Base-by-base conservation (phyloP, 2,329 filamentous ascomycete species). In the Diaporthe citri region DNA sequence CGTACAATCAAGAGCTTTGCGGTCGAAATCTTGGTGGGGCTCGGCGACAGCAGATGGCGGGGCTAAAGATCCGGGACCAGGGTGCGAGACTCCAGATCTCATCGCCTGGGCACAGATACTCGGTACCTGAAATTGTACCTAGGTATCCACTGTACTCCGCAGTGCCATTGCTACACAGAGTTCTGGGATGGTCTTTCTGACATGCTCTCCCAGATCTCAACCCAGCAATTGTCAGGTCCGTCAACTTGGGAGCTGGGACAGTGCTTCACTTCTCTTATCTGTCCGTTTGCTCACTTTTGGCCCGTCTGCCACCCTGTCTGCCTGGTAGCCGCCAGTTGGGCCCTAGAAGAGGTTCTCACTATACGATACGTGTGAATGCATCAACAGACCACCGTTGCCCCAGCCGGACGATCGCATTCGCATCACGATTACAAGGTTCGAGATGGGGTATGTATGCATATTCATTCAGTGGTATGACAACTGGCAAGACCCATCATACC, bases 21-120 rank as follows among this genome's bases (percentile, higher is more conserved):
- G 20, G 70, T 72, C 25, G 22, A 51, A 62, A 62, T 52, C 34
- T 62, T 72, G 70, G 70, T 72, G 70, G 70, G 70, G 56, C 70
- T 48, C 34, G 10, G 13, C 39, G 55, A 46, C 69, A 34, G 69
- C 51, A 28, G 69, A 39, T 60, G 64, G 64, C 48, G 64, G 64
- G 64, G 64, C 48, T 48, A 1, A 9, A 20, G 43, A 22, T 3
- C 64, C 39, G 31, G 64, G 64, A 55, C 36, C 64, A 55, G 64
- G 64, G 64, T 51, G 48, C 31, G 13, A 67, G 46, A 13, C 20
- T 67, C 46, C 31, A 39, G 46, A 67, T 67, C 62, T 51, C 43
- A 67, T 52, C 62, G 62, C 28, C 62, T 31, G 62, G 62, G 62
- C 62, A 51, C 31, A 39, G 46, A 34, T 39, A 52, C 46, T 36